Conservation (phyloP, 106 monocot genomes). For the Gastrodia elata region DNA sequence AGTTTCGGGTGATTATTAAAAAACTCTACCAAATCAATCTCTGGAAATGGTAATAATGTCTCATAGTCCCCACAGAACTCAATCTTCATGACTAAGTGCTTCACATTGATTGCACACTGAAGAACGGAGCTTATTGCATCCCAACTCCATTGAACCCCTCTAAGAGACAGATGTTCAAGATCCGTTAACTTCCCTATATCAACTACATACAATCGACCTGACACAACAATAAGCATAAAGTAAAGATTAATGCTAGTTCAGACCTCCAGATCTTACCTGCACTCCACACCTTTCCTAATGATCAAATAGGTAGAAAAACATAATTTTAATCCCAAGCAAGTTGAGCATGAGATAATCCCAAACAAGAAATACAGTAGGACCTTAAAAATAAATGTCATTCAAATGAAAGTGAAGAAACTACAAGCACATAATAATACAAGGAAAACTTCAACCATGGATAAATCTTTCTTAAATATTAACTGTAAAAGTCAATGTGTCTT, state of each 20-base stretch:
- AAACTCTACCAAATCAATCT: slow-evolving; percentile 72
- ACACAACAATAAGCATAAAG: not conserved
- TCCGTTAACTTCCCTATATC: slow-evolving; percentile 59
- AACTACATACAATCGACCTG: slow-evolving; percentile 62
- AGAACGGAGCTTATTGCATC: slow-evolving; percentile 54
- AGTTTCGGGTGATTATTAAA: slow-evolving; percentile 78
- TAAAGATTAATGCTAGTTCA: no score
- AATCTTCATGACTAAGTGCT: slow-evolving; percentile 81
- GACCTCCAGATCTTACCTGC: no score
- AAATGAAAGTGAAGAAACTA: no score
- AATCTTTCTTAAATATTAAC: not conserved
- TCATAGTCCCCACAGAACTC: slow-evolving; percentile 83
- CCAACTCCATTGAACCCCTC: slow-evolving; percentile 95
- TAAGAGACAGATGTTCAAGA: slow-evolving; percentile 50
- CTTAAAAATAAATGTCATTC: no score
- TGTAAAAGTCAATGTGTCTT: not conserved
- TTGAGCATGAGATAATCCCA: no score
- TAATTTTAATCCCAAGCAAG: no score
- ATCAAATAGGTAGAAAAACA: no score
- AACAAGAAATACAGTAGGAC: no score
- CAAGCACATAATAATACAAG: no score
- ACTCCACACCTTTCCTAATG: no score
- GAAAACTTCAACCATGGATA: not conserved
- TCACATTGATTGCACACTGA: slow-evolving; percentile 57
- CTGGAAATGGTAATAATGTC: slow-evolving; percentile 65